Conservation (phyloP, 169 alveolate genomes). For the Plasmodium falciparum region DNA sequence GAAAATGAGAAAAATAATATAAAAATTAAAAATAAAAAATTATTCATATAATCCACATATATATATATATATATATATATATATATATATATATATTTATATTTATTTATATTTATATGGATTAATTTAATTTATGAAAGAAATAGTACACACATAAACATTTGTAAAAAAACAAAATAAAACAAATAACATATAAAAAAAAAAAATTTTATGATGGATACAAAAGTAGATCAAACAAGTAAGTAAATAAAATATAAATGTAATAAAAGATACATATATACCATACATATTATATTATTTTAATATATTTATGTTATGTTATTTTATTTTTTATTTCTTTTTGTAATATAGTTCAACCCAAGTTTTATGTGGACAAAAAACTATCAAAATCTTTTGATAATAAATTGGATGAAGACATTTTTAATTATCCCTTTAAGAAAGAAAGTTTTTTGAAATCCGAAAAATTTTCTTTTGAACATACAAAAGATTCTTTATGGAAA, state of each 20-base stretch:
- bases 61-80: no score
- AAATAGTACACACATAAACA: no score
- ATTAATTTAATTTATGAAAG: no score
- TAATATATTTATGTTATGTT: no score
- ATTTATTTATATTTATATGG: no score
- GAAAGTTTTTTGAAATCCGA: slow-evolving; percentile 1
- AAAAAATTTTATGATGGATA: slow-evolving; percentile 13
- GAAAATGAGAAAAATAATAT: no score
- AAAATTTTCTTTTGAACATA: slow-evolving; percentile 20
- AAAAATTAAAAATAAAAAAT: no score
- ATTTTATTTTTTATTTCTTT: no score
- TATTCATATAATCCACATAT: no score
- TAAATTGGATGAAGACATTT: slow-evolving; percentile 18
- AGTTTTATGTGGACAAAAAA: background rate
- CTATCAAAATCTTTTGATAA: background rate
- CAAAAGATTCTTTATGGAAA: slow-evolving; percentile 43
- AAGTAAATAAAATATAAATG: background rate
- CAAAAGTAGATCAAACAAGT: slow-evolving; percentile 11
- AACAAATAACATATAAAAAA: background rate
- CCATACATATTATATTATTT: background rate
- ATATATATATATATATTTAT: no score
- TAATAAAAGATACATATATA: background rate
- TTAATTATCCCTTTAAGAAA: slow-evolving; percentile 1
- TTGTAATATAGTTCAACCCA: no score
- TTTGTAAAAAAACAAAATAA: no score